phyloP scores from a whole-genome alignment of 257 asterid species.

The Solanum boliviense region DNA sequence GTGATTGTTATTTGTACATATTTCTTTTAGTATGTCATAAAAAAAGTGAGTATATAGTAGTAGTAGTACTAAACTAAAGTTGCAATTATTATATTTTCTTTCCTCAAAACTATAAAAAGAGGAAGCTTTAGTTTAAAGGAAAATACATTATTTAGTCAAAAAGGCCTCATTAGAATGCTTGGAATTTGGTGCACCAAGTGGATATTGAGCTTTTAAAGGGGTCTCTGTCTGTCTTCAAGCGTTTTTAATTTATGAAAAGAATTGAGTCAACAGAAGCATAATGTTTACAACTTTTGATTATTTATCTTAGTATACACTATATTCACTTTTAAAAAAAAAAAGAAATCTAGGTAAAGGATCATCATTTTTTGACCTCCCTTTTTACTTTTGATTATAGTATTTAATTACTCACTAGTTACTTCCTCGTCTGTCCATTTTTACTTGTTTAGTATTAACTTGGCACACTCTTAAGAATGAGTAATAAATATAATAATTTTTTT shows the following conservation, averaged over 20 bases:
- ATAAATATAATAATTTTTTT: too few species aligned
- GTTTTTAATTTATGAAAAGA: slow-evolving; percentile 7
- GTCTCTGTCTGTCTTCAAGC: slow-evolving; percentile 7
- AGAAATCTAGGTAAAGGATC: slow-evolving; percentile 14
- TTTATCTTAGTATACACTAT: slow-evolving; percentile 8
- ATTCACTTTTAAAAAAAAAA: not conserved
- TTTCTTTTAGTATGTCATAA: not conserved
- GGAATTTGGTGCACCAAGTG: slow-evolving; percentile 47
- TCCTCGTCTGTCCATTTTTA: not conserved
- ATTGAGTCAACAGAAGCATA: slow-evolving; percentile 26
- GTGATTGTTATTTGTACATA: slow-evolving; percentile 15
- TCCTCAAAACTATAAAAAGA: slow-evolving; percentile 3
- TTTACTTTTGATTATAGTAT: not conserved
- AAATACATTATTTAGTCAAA: slow-evolving; percentile 28
- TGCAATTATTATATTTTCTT: slow-evolving; percentile 1
- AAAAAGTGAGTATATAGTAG: not conserved
- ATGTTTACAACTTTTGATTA: slow-evolving; percentile 4
- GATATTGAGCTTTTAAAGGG: slow-evolving; percentile 10
- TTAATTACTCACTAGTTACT: not conserved
- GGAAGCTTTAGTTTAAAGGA: slow-evolving; percentile 15
- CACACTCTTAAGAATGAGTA: too few species aligned
- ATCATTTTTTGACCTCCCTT: not conserved
- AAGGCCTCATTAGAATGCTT: slow-evolving; percentile 22
- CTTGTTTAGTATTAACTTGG: not conserved
- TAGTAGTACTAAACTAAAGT: not conserved